phyloP scores from a whole-genome alignment of 2,329 filamentous ascomycete genomes.

The Emergomyces africanus region DNA sequence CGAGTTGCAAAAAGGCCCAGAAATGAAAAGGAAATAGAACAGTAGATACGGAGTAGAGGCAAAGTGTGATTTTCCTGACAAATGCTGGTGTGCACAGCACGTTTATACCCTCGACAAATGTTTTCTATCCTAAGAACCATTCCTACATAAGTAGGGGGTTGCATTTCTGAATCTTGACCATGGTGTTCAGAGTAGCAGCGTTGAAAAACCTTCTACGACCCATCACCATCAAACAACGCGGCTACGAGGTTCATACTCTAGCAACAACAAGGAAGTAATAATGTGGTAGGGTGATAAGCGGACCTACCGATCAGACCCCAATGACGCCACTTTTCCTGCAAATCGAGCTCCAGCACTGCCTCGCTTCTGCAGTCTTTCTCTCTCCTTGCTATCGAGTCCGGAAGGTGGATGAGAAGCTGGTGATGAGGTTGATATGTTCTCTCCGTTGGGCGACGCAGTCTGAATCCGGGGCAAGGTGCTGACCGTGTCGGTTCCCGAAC shows the following conservation, averaged over 20 bases:
- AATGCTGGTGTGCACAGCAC: not conserved
- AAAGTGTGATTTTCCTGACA: not conserved
- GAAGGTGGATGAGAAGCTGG: slow-evolving; percentile 20
- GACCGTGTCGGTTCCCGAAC: slow-evolving; percentile 41
- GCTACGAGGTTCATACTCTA: not conserved
- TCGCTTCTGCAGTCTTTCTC: slow-evolving; percentile 63
- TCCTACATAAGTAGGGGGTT: not conserved
- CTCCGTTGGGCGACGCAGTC: slow-evolving; percentile 7
- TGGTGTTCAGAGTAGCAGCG: not conserved
- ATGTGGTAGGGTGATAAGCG: not conserved
- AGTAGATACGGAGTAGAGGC: not conserved
- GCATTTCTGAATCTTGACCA: not conserved
- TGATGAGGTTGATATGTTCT: slow-evolving; percentile 1
- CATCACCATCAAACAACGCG: not conserved
- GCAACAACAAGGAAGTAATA: not conserved
- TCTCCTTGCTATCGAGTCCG: slow-evolving; percentile 37
- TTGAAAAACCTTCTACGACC: not conserved
- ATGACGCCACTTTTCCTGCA: slow-evolving; percentile 34
- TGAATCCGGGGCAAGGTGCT: slow-evolving; percentile 47
- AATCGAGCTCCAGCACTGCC: slow-evolving; percentile 65
- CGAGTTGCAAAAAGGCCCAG: not conserved
- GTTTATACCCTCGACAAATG: not conserved
- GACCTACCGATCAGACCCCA: slow-evolving; percentile 13
- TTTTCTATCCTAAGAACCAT: not conserved
- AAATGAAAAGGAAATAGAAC: not conserved